These are phyloP conservation scores for Halophytophthora polymorphica DNA, from an alignment of 352 stramenopile species.

Conservation along the genomic window DNA sequence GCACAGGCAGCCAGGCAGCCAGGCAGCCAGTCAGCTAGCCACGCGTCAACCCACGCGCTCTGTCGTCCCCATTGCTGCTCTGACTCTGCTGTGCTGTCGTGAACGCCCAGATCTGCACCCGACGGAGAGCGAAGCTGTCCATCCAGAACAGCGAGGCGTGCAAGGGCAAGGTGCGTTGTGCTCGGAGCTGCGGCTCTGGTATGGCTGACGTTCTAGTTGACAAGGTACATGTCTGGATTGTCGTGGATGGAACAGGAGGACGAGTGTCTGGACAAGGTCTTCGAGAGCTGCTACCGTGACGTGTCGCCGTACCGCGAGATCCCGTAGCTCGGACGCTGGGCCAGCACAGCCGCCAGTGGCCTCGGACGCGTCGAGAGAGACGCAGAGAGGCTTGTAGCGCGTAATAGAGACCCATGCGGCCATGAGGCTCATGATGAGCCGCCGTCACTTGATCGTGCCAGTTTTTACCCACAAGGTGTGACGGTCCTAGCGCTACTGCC, in stretches of 20 bases:
- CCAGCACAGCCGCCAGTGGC: neutral
- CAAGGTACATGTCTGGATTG: neutral
- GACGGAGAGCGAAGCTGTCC: constrained; percentile 83
- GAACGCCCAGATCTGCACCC: constrained; percentile 73
- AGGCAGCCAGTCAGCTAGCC: too few species aligned
- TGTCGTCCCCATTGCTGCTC: too few species aligned
- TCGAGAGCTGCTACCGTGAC: constrained; percentile 84
- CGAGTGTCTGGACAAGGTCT: constrained; percentile 83
- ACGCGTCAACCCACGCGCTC: too few species aligned
- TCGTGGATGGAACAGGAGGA: constrained; percentile 43
- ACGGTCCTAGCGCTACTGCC: too few species aligned
- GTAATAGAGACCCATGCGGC: too few species aligned
- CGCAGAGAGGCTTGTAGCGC: neutral
- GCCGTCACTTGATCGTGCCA: too few species aligned
- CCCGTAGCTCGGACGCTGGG: constrained; percentile 29
- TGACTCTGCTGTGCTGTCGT: neutral
- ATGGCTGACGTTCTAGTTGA: too few species aligned
- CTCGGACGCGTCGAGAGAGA: neutral
- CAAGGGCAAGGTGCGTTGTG: constrained; percentile 56
- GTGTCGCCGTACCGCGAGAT: constrained; percentile 82
- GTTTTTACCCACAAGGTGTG: too few species aligned
- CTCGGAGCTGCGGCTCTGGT: neutral
- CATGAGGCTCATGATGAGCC: neutral
- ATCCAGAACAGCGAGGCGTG: constrained; percentile 73
- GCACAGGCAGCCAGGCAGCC: too few species aligned